Percentiles rank a stretch among this genome's conserved stretches.
Conservation (phyloP, 768 basidiomycete genomes). For the Nidularia sp. region DNA sequence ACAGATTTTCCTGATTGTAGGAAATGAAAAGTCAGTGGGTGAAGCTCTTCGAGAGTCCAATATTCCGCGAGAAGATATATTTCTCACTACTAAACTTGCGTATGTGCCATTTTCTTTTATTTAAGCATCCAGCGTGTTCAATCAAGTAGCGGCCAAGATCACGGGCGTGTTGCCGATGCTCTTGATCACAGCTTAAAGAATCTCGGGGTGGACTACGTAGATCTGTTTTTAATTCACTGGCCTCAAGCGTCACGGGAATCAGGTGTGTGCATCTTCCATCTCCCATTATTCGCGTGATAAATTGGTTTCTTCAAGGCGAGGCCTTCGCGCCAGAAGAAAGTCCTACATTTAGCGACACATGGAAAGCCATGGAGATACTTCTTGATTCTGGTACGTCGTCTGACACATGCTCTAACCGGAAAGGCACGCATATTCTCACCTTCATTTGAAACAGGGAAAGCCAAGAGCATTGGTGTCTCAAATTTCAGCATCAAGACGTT, state of each 20-base stretch:
- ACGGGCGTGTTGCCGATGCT: constrained; percentile 27
- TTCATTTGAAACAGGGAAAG: constrained; percentile 24
- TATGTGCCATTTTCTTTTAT: constrained; percentile 7
- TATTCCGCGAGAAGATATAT: constrained; percentile 40
- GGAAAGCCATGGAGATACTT: constrained; percentile 21
- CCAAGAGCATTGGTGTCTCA: constrained; percentile 50
- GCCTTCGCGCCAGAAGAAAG: constrained; percentile 10
- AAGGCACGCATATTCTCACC: constrained; percentile 6
- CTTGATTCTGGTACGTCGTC: constrained; percentile 14
- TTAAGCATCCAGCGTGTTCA: background rate
- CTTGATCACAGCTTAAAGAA: constrained; percentile 31
- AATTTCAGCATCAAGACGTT: constrained; percentile 50
- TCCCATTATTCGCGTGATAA: background rate
- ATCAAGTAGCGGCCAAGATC: constrained; percentile 12
- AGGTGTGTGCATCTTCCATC: background rate
- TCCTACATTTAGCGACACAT: constrained; percentile 19
- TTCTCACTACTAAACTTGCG: constrained; percentile 48
- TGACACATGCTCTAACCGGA: background rate
- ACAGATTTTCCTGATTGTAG: constrained; percentile 7
- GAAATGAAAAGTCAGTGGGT: constrained; percentile 44
- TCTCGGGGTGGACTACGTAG: constrained; percentile 36
- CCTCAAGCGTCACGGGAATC: constrained; percentile 7
- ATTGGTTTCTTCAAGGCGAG: background rate
- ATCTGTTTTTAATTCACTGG: constrained; percentile 29
- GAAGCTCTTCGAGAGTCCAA: constrained; percentile 39